Conservation (phyloP, 2,329 filamentous ascomycete genomes). For the Colletotrichum chlorophyti region DNA sequence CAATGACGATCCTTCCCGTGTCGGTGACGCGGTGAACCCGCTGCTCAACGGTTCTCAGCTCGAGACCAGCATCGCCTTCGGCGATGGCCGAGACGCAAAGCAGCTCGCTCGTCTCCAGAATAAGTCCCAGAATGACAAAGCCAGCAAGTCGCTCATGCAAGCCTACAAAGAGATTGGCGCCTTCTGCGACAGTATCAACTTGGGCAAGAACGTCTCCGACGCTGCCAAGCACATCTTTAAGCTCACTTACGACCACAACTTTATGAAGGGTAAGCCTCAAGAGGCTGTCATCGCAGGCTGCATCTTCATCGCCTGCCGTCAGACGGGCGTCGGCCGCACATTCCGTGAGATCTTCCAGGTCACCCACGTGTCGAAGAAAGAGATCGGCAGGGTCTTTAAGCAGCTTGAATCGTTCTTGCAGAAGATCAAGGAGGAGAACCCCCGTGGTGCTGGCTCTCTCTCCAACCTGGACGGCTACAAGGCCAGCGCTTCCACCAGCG, state of each 20-base stretch:
- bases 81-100: conserved; percentile 73
- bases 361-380: conserved; percentile 95
- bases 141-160: conserved; percentile 79
- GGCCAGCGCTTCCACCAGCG: conserved; percentile 77
- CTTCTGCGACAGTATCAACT: conserved; percentile 84
- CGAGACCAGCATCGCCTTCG: conserved; percentile 85
- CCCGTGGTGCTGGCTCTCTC: conserved; percentile 54
- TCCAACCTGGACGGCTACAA: conserved; percentile 74
- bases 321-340: conserved; percentile 84
- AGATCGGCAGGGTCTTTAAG: conserved; percentile 97
- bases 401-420: conserved; percentile 86
- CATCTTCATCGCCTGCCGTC: conserved; percentile 96
- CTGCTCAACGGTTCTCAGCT: conserved; percentile 90
- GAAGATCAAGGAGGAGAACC: conserved; percentile 71
- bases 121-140: conserved; percentile 81
- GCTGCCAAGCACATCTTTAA: conserved; percentile 96
- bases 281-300: conserved; percentile 95
- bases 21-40: conserved; percentile 90
- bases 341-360: conserved; percentile 95
- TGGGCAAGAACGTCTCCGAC: conserved; percentile 82
- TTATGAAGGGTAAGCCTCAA: conserved; percentile 94
- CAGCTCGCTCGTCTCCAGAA: conserved; percentile 86
- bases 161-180: conserved; percentile 91
- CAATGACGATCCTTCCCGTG: conserved; percentile 96
- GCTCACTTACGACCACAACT: conserved; percentile 87